A percentile compares a stretch with the other conserved stretches of the same genome.
Conservation (phyloP, 208 protist species). For the Willaertia magna region DNA sequence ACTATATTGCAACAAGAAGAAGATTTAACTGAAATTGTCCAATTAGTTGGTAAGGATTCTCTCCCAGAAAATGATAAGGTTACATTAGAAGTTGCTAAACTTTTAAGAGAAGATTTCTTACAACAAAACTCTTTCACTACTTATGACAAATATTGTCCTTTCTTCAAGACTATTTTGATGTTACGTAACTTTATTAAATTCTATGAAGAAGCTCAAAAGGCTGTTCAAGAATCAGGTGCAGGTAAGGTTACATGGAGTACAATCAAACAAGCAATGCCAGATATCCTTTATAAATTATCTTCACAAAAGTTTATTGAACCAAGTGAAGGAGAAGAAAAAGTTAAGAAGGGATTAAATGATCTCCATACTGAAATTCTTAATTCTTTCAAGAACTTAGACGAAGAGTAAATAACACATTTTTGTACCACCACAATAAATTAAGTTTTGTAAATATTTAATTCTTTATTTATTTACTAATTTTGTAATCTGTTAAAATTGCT, state of each 20-base stretch:
- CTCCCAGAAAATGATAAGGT: constrained; percentile 98
- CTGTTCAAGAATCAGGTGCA: constrained; percentile 57
- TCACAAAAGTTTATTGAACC: constrained; percentile 32
- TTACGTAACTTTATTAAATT: constrained; percentile 93
- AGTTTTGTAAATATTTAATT: no score
- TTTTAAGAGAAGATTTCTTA: constrained; percentile 99
- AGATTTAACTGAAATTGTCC: constrained; percentile 98
- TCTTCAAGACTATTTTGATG: constrained; percentile 97
- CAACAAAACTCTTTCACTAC: constrained; percentile 98
- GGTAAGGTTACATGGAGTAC: constrained; percentile 89
- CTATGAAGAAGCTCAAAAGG: constrained; percentile 82
- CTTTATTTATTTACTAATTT: no score
- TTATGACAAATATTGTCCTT: constrained; percentile 90
- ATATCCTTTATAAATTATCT: constrained; percentile 4
- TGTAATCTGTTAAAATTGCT: no score
- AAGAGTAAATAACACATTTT: constrained; percentile 28
- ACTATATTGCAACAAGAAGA: constrained; percentile 98
- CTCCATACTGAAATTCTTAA: constrained; percentile 43
- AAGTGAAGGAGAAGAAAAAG: constrained; percentile 37
- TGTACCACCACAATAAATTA: no score
- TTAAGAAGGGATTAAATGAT: constrained; percentile 22
- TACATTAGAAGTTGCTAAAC: constrained; percentile 94
- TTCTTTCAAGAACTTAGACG: constrained; percentile 43
- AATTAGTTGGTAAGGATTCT: constrained; percentile 99
- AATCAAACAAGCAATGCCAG: constrained; percentile 39